Evolutionary conservation across 2,329 filamentous ascomycete species (phyloP).

Genomic region (Penicillium palitans): DNA sequence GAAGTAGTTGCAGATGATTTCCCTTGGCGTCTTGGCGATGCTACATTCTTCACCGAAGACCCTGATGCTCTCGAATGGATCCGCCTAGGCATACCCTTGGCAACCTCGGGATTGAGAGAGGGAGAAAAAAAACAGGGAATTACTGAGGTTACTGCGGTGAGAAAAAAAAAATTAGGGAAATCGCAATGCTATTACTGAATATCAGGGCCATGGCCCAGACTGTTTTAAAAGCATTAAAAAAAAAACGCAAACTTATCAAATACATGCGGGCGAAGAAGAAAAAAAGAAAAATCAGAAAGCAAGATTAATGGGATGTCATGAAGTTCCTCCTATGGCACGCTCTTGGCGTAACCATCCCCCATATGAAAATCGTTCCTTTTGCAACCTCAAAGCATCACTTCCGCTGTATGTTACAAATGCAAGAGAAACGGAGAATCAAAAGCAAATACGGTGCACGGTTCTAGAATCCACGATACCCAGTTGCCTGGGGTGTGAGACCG

Average conservation of each 20-base stretch:
- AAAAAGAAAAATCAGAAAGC: conserved; percentile 15
- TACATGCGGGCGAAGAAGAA: conserved; percentile 25
- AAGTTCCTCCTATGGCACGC: conserved; percentile 11
- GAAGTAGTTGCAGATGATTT: conserved; percentile 11
- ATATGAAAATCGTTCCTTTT: conserved; percentile 26
- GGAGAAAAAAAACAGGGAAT: background rate
- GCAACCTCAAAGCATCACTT: conserved; percentile 31
- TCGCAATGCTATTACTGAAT: conserved; percentile 16
- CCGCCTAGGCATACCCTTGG: conserved; percentile 1
- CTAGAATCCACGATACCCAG: conserved; percentile 66
- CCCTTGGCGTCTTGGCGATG: conserved; percentile 20
- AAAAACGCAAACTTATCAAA: conserved; percentile 21
- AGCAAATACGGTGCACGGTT: conserved; percentile 21
- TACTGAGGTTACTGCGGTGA: background rate
- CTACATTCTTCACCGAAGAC: conserved; percentile 9
- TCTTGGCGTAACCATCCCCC: conserved; percentile 9
- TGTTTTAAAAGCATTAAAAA: conserved; percentile 8
- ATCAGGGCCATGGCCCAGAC: conserved; percentile 11
- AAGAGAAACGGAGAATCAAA: conserved; percentile 20
- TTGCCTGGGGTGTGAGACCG: conserved; percentile 84
- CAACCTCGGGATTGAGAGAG: background rate
- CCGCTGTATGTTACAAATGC: conserved; percentile 39
- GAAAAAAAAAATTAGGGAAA: conserved; percentile 1
- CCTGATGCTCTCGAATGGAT: background rate
- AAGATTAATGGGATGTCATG: conserved; percentile 26